These are phyloP conservation scores for Diaporthe capsici DNA, from an alignment of 2,329 filamentous ascomycete genomes.

Conservation along the genomic window DNA sequence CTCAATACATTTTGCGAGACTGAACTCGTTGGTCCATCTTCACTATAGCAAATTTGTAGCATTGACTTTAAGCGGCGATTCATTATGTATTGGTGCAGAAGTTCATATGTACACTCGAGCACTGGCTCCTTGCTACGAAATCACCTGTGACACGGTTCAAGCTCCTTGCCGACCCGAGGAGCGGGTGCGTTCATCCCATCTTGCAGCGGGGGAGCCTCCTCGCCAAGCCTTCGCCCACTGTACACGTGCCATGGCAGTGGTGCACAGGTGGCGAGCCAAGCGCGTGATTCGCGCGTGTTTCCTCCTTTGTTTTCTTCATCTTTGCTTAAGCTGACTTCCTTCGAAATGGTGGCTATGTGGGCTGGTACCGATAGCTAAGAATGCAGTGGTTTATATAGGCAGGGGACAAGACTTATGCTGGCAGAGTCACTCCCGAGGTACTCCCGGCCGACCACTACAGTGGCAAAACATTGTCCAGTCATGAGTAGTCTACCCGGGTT, in stretches of 20 bases:
- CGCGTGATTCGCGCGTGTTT: neutral
- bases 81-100: neutral
- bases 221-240: neutral
- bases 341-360: neutral
- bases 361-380: neutral
- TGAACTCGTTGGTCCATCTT: neutral
- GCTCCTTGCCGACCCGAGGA: neutral
- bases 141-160: neutral
- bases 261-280: neutral
- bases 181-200: slow-evolving; percentile 4
- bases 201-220: neutral
- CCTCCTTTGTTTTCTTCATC: neutral
- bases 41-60: too few relatives aligned
- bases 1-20: neutral
- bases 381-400: neutral
- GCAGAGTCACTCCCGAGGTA: neutral
- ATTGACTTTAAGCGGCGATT: neutral
- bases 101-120: neutral
- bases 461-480: neutral
- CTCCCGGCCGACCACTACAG: neutral
- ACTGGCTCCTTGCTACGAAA: neutral
- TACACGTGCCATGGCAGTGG: neutral
- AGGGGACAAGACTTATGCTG: neutral
- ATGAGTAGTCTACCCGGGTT: neutral
- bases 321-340: neutral